Conservation (phyloP, 306 rosid genomes). For the Acacia acuminata region DNA sequence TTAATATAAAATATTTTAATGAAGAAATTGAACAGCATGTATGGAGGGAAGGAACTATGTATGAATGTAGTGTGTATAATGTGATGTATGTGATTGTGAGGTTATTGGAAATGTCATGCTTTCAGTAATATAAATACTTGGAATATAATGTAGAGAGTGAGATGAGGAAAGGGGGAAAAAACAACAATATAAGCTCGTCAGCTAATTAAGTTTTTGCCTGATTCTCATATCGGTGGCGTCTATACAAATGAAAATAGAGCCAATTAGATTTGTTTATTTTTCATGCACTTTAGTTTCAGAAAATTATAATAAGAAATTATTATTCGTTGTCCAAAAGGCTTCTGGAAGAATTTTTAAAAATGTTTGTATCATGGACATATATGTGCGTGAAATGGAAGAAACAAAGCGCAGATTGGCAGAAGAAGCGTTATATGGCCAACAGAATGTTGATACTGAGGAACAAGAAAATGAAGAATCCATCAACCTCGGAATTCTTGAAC, state of each 20-base stretch:
- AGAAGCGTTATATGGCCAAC: slow-evolving; percentile 16
- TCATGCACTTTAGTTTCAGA: too few relatives aligned
- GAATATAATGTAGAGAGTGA: neutral
- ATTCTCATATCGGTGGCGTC: neutral
- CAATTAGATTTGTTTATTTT: too few relatives aligned
- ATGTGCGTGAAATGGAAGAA: slow-evolving; percentile 12
- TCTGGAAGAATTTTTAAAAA: neutral
- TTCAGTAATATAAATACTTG: neutral
- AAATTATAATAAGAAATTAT: too few relatives aligned
- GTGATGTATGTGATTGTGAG: neutral
- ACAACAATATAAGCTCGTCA: neutral
- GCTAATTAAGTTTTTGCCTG: neutral
- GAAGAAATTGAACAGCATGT: too few relatives aligned
- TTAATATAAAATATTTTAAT: too few relatives aligned
- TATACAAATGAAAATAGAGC: too few relatives aligned
- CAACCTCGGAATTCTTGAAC: neutral
- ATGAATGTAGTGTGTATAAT: neutral
- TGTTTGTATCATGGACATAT: neutral
- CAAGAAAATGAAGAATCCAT: slow-evolving; percentile 11
- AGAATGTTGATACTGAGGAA: neutral
- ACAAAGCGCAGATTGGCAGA: slow-evolving; percentile 28
- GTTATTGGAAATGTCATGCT: too few relatives aligned
- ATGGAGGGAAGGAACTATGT: too few relatives aligned
- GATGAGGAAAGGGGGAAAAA: neutral
- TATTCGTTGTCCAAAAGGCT: too few relatives aligned